Evolutionary conservation across 2,329 filamentous ascomycete genomes (phyloP), one percentile per base, ranked within the genome.

Genomic region (Hypomyces rosellus): DNA sequence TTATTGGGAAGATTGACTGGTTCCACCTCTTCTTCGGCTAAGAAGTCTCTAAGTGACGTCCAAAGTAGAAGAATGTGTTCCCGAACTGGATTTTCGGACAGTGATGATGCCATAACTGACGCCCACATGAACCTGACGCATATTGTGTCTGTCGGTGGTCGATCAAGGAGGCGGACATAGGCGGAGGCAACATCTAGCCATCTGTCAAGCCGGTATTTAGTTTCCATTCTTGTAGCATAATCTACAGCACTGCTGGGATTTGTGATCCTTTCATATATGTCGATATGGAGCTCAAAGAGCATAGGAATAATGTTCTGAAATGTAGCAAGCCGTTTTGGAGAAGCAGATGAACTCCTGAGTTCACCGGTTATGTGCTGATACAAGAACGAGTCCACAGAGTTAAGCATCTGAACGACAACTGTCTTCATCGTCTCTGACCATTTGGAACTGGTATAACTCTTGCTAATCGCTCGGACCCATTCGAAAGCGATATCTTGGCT

Each of bases 1-100:
- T 96, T 97, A 65, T 99, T 97, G 4, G 85, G 80, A 0, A 97
- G 73, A 34, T 76, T 72, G 12, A 88, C 79, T 0, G 74, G 69
- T 3, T 69, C 58, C 1, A 69, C 59, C 2, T 68, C 62, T 34
- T 70, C 69, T 2, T 71, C 66, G 4, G 65, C 60, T 20, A 82
- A 65, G 16, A 74, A 71, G 51, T 81, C 77, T 14, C 78, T 74
- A 14, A 83, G 65, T 34, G 77, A 81, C 37, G 76, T 76, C 78
- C 80, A 83, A 61, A 79, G 77, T 33, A 74, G 70, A 1, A 82
- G 69, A 42, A 81, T 70, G 49, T 82, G 78, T 20, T 83, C 79
- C 15, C 78, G 67, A 1, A 77, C 70, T 0, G 75, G 73, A n/a
- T 72, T 74, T 33, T 79, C 75, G 0, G 70, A 70, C 14, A 80